Percentiles rank a stretch among this genome's conserved stretches.
Evolutionary conservation across 2,329 filamentous ascomycete species (phyloP).

Genomic region (Penicillium sp.): DNA sequence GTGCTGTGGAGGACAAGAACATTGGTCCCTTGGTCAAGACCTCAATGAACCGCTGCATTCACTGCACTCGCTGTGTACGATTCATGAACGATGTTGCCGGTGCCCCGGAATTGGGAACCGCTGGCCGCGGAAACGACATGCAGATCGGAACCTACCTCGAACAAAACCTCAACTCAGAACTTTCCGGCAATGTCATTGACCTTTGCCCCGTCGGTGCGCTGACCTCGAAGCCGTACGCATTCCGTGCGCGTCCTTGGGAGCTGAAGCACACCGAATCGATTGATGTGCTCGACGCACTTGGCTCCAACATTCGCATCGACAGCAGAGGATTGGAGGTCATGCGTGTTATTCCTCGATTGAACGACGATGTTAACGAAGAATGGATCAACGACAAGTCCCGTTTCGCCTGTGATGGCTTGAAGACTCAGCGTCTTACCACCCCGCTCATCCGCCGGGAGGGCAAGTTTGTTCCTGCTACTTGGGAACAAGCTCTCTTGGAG

Average conservation of each 20-base stretch:
- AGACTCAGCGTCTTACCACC: conserved; percentile 92
- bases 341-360: conserved; percentile 87
- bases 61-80: conserved; percentile 96
- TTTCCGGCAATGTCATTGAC: conserved; percentile 97
- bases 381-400: conserved; percentile 99
- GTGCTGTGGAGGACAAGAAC: conserved; percentile 98
- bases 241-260: conserved; percentile 96
- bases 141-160: conserved; percentile 99
- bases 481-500: conserved; percentile 92
- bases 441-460: conserved; percentile 85
- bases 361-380: conserved; percentile 98
- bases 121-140: conserved; percentile 92
- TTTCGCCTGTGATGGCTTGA: conserved; percentile 94
- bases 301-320: conserved; percentile 93
- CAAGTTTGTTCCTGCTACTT: conserved; percentile 88
- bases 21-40: conserved; percentile 98
- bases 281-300: conserved; percentile 88
- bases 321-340: conserved; percentile 93
- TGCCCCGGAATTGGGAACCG: conserved; percentile 90
- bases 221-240: conserved; percentile 96
- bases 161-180: conserved; percentile 86
- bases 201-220: conserved; percentile 96
- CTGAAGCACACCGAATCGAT: conserved; percentile 94
- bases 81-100: conserved; percentile 98
- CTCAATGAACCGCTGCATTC: conserved; percentile 99